A percentile compares a stretch with the other conserved stretches of the same genome.
These are phyloP conservation scores for Rubia yunnanensis DNA, from an alignment of 257 asterid species.

Conservation along the genomic window DNA sequence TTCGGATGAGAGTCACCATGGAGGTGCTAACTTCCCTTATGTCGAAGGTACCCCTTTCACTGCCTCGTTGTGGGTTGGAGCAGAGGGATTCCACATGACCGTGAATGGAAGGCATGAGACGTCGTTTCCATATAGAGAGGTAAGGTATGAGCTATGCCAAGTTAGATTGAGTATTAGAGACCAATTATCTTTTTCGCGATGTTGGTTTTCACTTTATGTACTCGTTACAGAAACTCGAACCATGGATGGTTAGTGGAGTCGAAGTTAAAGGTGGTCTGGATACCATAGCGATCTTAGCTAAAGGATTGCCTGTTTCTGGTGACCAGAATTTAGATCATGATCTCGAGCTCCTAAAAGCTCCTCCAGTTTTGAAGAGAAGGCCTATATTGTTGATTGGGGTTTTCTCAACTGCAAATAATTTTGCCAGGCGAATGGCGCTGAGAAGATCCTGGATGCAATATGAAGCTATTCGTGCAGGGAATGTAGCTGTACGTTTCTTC, in stretches of 20 bases:
- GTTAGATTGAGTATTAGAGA: not conserved
- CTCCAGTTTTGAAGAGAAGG: conserved; percentile 38
- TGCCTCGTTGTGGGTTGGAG: conserved; percentile 88
- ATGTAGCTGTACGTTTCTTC: conserved; percentile 86
- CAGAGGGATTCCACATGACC: conserved; percentile 86
- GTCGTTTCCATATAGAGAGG: conserved; percentile 74
- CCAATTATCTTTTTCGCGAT: not conserved
- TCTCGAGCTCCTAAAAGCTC: conserved; percentile 57
- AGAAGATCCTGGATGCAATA: conserved; percentile 97
- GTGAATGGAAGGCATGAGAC: conserved; percentile 97
- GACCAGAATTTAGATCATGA: conserved; percentile 52
- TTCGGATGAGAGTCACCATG: conserved; percentile 43
- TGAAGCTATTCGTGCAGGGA: conserved; percentile 62
- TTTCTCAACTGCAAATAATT: conserved; percentile 88
- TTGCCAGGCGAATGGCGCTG: conserved; percentile 89
- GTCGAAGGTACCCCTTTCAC: conserved; percentile 80
- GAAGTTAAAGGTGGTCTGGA: conserved; percentile 60
- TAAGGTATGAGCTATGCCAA: conserved; percentile 14
- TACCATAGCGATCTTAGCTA: conserved; percentile 58
- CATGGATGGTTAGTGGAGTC: conserved; percentile 75
- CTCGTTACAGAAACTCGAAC: conserved; percentile 71
- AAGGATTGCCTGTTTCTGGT: conserved; percentile 72
- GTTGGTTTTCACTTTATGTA: not conserved
- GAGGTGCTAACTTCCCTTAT: conserved; percentile 47
- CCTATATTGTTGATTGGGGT: conserved; percentile 64